These are phyloP conservation scores for Cladosporium oxysporum DNA, from an alignment of 2,329 filamentous ascomycete species.

Conservation along the genomic window DNA sequence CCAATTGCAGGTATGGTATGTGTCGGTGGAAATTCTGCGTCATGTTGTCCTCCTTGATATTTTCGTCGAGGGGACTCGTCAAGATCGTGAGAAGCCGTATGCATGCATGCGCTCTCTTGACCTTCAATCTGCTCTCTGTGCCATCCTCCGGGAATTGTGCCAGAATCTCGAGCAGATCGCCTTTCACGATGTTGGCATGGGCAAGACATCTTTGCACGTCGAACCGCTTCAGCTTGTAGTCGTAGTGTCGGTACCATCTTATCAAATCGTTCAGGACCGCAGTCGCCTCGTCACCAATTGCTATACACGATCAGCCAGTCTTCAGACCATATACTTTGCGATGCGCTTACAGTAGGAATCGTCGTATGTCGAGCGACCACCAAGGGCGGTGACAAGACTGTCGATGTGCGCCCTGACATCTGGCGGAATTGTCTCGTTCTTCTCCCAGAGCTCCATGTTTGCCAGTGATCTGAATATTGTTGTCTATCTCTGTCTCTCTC, in stretches of 20 bases:
- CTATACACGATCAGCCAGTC: background rate
- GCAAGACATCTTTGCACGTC: conserved; percentile 92
- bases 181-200: conserved; percentile 87
- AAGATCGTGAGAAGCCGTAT: conserved; percentile 88
- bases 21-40: conserved; percentile 93
- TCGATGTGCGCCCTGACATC: conserved; percentile 92
- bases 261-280: conserved; percentile 91
- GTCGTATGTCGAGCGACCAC: conserved; percentile 36
- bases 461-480: background rate
- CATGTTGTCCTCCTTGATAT: conserved; percentile 66
- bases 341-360: conserved; percentile 56
- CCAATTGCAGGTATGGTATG: conserved; percentile 82
- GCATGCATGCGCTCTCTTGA: conserved; percentile 79
- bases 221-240: conserved; percentile 84
- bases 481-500: background rate
- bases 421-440: conserved; percentile 66
- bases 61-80: conserved; percentile 82
- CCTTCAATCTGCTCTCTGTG: conserved; percentile 72
- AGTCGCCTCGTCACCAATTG: conserved; percentile 88
- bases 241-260: conserved; percentile 80
- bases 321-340: background rate
- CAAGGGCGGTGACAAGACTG: conserved; percentile 86
- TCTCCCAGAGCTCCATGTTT: conserved; percentile 34
- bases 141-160: conserved; percentile 75
- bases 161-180: conserved; percentile 87